Evolutionary conservation across 441 rosid species (phyloP), one percentile per base, ranked within the genome.

Genomic region (Aquilaria agallochum): DNA sequence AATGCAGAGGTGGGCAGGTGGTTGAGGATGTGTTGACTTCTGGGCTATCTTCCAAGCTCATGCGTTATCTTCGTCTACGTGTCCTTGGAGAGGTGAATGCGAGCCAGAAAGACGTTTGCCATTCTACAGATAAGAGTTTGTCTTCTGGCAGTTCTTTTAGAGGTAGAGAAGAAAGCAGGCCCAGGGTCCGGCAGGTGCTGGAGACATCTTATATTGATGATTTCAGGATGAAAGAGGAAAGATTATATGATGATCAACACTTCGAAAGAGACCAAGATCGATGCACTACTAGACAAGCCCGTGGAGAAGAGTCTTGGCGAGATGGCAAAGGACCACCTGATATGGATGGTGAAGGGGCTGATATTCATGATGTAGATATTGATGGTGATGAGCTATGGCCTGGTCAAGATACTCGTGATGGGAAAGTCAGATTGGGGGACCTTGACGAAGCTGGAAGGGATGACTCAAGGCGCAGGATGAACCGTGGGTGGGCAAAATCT

Each of bases 21-120:
- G 90, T 92, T 70, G 99, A 95, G 76, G 97, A 92, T 72, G 98
- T 87, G 57, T 74, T 92, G 85, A 83, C 89, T 44, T 92, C 96
- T 74, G 98, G 97, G 63, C 76, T 92, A 84, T 80, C 95, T 55
- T 84, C 88, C 13, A 95, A 88, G 81, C 97, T 95, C 72, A 92
- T 95, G 97, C 96, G 76, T 68, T 92, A 85, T 85, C 98, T 92
- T 70, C 97, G 97, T 31, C 58, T 90, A 15, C 85, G 95, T 53
- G 90, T 95, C 68, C 83, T 92, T 63, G 98, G 95, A 64, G 99
- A 95, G 80, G 58, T 76, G 8, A 71, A 78, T 68, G 63, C 78
- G 50, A 80, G 75, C 68, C 97, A 82, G 68, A 92, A 80, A 78
- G 99, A 95, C 67, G 67, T 77, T 63, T 62, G 74, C 71, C 81